These are phyloP conservation scores for Austropuccinia psidii DNA, from an alignment of 1,284 basidiomycete genomes.

Conservation along the genomic window DNA sequence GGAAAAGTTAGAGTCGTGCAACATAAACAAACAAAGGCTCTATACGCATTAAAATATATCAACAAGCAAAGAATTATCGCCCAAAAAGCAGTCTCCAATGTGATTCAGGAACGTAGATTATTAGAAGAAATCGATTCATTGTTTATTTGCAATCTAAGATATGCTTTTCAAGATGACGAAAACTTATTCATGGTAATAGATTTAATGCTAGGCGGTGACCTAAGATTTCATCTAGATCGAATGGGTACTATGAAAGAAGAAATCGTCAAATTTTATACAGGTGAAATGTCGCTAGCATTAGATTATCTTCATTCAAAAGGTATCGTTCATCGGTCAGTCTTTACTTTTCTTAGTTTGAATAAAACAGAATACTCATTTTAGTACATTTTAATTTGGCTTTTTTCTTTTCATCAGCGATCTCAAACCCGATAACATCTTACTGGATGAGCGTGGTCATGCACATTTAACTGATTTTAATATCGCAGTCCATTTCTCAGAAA, in stretches of 20 bases:
- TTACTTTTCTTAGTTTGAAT: neutral
- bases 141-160: conserved; percentile 86
- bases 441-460: conserved; percentile 85
- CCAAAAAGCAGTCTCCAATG: conserved; percentile 95
- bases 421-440: conserved; percentile 92
- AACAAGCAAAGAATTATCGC: conserved; percentile 77
- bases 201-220: conserved; percentile 89
- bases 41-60: conserved; percentile 98
- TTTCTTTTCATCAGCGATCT: conserved; percentile 59
- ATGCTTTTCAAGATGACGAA: conserved; percentile 95
- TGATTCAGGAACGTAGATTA: conserved; percentile 84
- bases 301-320: conserved; percentile 81
- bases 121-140: conserved; percentile 85
- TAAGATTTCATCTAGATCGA: conserved; percentile 85
- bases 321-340: conserved; percentile 82
- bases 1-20: conserved; percentile 65
- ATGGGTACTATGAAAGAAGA: conserved; percentile 68
- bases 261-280: conserved; percentile 77
- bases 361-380: neutral
- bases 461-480: conserved; percentile 98
- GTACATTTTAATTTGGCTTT: no score
- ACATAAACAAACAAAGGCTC: conserved; percentile 87
- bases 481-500: conserved; percentile 88
- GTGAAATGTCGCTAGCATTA: conserved; percentile 75
- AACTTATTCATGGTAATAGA: conserved; percentile 97